Base-by-base conservation (phyloP, 163 green algal genomes). In the Botryococcus braunii region DNA sequence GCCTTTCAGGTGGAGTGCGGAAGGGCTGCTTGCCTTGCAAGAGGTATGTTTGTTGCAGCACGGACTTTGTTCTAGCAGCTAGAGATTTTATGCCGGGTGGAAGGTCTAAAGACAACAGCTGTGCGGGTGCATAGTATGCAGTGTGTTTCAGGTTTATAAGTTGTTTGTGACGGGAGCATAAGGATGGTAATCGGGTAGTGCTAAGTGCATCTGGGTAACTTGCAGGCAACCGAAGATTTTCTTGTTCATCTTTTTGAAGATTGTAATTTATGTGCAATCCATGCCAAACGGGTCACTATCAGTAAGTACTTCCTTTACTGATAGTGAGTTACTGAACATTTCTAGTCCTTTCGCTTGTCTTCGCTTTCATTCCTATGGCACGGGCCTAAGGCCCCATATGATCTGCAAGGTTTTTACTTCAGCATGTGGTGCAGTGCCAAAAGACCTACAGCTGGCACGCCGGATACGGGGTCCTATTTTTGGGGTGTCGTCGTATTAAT, bases 261-360 rank as follows among this genome's bases (percentile, higher is more conserved):
- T 79, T 89, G 76, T 82, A 97, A 97, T 79, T 79, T 97, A 37
- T 97, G 91, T 73, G 92, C 92, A 47, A 96, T 97, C 74, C 92
- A 97, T 71, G 91, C 90, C 29, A 96, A 95, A 80, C 80, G 92
- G 11, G 87, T 97, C 4, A 97, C 92, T 35, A 97, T 97, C 74
- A 95, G 88, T 95, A 67, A 84, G 74, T 68, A n/a, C 35, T n/a
- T 68, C 2, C 8, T 27, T 66, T 7, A 1, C 65, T 5, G 17
- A 32, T 66, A 31, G 36, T 52, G 37, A 2, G 36, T 32, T 56
- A 9, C 23, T 49, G 23, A 13, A 32, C 17, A 61, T 66, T 21
- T 31, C 56, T 2, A 29, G 3, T 56, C 37, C 23, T 41, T 59
- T 35, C 27, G 27, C 35, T 38, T 11, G n/a, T 46, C 62, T 39